A percentile compares a stretch with the other conserved stretches of the same genome.
These are phyloP conservation scores for Malania oleifera DNA, from an alignment of 164 flowering plant species.

Conservation along the genomic window DNA sequence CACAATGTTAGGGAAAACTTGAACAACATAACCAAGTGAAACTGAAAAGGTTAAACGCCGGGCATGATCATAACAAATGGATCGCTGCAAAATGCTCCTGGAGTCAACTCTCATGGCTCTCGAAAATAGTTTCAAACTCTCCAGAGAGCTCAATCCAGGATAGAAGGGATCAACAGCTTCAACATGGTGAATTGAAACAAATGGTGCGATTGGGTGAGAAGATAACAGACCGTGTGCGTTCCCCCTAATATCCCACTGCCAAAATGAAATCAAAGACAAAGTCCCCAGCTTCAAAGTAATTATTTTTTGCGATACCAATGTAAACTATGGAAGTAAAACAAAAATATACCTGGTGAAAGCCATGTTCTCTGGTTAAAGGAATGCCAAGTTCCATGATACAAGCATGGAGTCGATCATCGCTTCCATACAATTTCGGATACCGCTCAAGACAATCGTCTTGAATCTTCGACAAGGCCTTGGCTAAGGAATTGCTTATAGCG, in stretches of 20 bases:
- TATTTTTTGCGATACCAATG: not conserved
- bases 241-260: conserved; percentile 63
- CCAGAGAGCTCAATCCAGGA: conserved; percentile 46
- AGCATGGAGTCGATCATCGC: conserved; percentile 69
- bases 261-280: conserved; percentile 4
- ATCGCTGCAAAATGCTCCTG: conserved; percentile 48
- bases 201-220: conserved; percentile 61
- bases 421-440: conserved; percentile 57
- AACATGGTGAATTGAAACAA: conserved; percentile 59
- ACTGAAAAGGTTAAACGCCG: conserved; percentile 41
- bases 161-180: conserved; percentile 57
- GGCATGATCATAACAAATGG: conserved; percentile 50
- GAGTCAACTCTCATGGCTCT: conserved; percentile 47
- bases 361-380: conserved; percentile 50
- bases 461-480: conserved; percentile 34
- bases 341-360: conserved; percentile 61
- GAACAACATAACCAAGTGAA: conserved; percentile 58
- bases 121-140: conserved; percentile 43
- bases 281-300: not conserved
- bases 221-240: conserved; percentile 53
- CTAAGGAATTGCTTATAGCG: conserved; percentile 55
- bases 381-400: conserved; percentile 62
- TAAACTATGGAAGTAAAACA: no score
- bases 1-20: conserved; percentile 52
- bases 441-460: conserved; percentile 57